Evolutionary conservation across 169 alveolate species (phyloP), one percentile per base, ranked within the genome.

Genomic region (Blepharisma undulans): DNA sequence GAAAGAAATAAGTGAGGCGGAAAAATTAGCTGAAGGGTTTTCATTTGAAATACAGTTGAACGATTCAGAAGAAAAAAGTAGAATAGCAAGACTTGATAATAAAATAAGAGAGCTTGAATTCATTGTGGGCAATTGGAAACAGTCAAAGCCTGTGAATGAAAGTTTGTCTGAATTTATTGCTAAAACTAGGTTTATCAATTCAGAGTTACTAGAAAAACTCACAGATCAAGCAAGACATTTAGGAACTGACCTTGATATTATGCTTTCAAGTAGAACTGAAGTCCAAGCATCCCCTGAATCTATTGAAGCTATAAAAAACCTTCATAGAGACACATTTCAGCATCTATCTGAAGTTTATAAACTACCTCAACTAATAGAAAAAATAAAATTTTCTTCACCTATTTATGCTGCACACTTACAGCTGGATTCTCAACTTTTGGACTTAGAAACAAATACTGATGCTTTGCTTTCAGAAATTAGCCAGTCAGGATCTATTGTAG

Each of bases 171-270:
- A 82, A 19, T 82, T 82, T 22, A 34, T 82, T 6, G 78, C 33
- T 34, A 82, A 60, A 48, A 48, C 89, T 22, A 4, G 36, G n/a
- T 82, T 82, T 82, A 21, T 82, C 14, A 82, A 60, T n/a, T 22
- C 76, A 0, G 89, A 48, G 8, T 60, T 82, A 19, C 77, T 82
- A 29, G 89, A 82, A 27, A 33, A 33, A 22, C 25, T 82, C 33
- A 60, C 33, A 82, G 77, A 34, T 7, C 89, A 82, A 59, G 89
- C 89, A 10, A 82, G 77, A 7, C 89, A 82, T 30, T 72, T 82
- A 21, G 89, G 89, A 33, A 82, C 89, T 59, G 89, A 82, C 76
- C 34, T 82, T 4, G 76, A 82, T 22, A 82, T 82, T 30, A 36
- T 82, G 78, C 76, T 82, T 36, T 48, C 89, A 22, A 16, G 61